Conservation (phyloP, 2,329 filamentous ascomycete genomes). For the Curvularia sp. region DNA sequence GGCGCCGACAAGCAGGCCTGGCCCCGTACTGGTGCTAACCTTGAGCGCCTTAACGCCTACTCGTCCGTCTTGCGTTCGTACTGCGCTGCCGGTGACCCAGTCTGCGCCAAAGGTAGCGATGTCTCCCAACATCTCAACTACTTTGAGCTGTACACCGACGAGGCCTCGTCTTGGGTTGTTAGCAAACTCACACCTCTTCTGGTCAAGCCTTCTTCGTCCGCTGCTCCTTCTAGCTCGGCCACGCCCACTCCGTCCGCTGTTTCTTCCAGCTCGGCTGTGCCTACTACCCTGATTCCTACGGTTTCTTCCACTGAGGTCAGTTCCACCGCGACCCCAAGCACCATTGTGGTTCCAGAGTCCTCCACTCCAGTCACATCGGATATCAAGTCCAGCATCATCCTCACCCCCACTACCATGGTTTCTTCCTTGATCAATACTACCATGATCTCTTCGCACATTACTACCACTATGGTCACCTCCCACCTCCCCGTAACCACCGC, state of each 20-base stretch:
- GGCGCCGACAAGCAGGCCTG: constrained; percentile 15
- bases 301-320: constrained; percentile 2
- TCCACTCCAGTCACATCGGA: neutral
- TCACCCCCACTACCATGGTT: constrained; percentile 1
- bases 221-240: constrained; percentile 3
- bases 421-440: constrained; percentile 3
- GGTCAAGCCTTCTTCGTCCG: constrained; percentile 7
- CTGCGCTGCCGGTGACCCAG: constrained; percentile 13
- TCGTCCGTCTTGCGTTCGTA: constrained; percentile 13
- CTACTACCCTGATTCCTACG: neutral
- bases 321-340: constrained; percentile 4
- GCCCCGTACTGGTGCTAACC: constrained; percentile 13
- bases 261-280: constrained; percentile 4
- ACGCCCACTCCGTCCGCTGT: constrained; percentile 1
- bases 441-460: constrained; percentile 9
- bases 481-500: constrained; percentile 7
- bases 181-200: constrained; percentile 13
- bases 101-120: constrained; percentile 3
- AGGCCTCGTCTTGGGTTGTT: constrained; percentile 12
- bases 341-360: neutral
- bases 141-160: constrained; percentile 14
- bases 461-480: constrained; percentile 9
- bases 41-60: constrained; percentile 10
- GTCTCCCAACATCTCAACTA: constrained; percentile 14
- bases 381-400: neutral